Base-by-base conservation (phyloP, 1,139 yeast genomes). In the Pichia sp. region DNA sequence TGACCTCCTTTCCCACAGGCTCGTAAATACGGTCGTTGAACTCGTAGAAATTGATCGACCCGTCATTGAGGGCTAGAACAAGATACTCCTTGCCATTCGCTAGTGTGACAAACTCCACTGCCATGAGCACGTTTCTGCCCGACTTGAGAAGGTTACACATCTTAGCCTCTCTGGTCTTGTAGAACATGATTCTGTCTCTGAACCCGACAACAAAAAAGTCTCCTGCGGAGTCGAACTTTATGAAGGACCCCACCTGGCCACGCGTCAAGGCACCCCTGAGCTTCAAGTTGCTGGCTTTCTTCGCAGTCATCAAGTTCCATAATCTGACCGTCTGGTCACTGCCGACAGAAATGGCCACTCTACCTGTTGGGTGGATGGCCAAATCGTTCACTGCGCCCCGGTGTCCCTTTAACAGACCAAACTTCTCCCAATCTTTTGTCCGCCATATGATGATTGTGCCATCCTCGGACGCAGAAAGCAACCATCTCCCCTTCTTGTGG, bases 241-340 rank as follows among this genome's bases (percentile, higher is more conserved):
- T 89, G 65, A 77, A 76, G 59, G 84, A 85, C 40, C 87, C 88
- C 57, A 75, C 72, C 69, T 85, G 87, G 47, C 92, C 85, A 63
- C 78, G 71, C 56, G 80, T 81, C 62, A 79, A 81, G 59, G 77
- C 84, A 48, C 88, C 88, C 64, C 80, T 84, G 53, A 92, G 75
- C 65, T 87, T 90, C 68, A 90, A 74, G 8, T 82, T 77, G 2
- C 96, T 92, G 5, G 99, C 98, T 71, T 90, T 92, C 67, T 89
- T 88, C n/a, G 90, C 96, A 3, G 98, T 92, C 98, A 93, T 90
- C 63, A 95, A 75, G 68, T 93, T 93, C 99, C 99, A 93, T 59
- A 93, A 76, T 65, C 95, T 77, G 43, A 95, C 78, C 8, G 96
- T 87, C 59, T 80, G 80, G 71, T 93, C 99, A 46, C 80, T 83